Evolutionary conservation across 495 filamentous ascomycete genomes (phyloP).

Genomic region (Talaromyces ruber): DNA sequence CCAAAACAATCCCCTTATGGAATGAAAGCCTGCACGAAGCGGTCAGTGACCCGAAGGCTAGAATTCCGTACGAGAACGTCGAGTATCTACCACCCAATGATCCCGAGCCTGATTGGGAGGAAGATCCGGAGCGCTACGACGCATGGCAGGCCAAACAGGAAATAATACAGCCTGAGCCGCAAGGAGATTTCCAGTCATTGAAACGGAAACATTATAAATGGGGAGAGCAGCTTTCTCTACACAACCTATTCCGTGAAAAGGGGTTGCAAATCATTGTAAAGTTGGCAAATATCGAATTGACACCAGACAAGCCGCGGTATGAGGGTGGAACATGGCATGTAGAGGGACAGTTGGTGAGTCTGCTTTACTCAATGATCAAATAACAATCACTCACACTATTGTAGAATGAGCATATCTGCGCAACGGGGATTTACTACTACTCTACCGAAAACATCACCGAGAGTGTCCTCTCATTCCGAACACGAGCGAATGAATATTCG

Average conservation of each 20-base stretch:
- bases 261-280: slow-evolving; percentile 58
- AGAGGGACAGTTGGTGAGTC: slow-evolving; percentile 39
- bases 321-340: slow-evolving; percentile 43
- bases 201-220: neutral
- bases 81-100: slow-evolving; percentile 9
- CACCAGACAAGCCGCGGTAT: slow-evolving; percentile 45
- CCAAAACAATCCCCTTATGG: slow-evolving; percentile 45
- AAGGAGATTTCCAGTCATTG: slow-evolving; percentile 12
- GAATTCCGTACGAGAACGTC: slow-evolving; percentile 12
- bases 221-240: slow-evolving; percentile 12
- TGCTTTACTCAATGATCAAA: neutral
- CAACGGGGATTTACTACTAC: slow-evolving; percentile 55
- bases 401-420: slow-evolving; percentile 47
- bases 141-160: neutral
- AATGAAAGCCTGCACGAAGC: slow-evolving; percentile 23
- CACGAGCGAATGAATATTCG: slow-evolving; percentile 12
- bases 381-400: neutral
- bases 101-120: slow-evolving; percentile 6
- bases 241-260: slow-evolving; percentile 13
- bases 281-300: slow-evolving; percentile 51
- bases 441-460: slow-evolving; percentile 52
- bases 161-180: neutral
- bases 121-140: slow-evolving; percentile 8
- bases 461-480: slow-evolving; percentile 42
- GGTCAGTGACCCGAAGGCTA: neutral